These are phyloP conservation scores for Plectranthus barbatus DNA, from an alignment of 257 asterid species.

Conservation along the genomic window DNA sequence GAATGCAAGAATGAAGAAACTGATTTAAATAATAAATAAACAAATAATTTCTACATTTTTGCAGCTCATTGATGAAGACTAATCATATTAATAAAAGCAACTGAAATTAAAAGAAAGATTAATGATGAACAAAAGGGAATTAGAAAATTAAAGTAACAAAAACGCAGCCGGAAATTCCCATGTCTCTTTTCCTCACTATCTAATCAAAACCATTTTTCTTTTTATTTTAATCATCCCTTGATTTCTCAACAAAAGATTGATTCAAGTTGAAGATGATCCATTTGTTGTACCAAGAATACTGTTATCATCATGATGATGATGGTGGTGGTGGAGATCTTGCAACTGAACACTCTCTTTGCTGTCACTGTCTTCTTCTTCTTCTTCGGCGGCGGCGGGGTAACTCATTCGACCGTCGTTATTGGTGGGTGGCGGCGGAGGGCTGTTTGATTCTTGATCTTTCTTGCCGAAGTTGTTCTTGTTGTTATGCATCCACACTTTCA, in stretches of 20 bases:
- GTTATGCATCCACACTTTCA: constrained; percentile 91
- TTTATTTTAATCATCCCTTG: constrained; percentile 22
- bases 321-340: not conserved
- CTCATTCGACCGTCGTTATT: not conserved
- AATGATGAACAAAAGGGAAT: constrained; percentile 13
- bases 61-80: not conserved
- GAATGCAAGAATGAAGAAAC: not conserved
- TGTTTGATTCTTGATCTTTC: constrained; percentile 20
- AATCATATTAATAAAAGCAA: constrained; percentile 9
- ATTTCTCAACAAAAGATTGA: not conserved
- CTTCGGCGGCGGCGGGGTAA: not conserved
- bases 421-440: constrained; percentile 15
- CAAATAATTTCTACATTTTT: not conserved
- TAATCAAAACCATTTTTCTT: not conserved
- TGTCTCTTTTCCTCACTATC: not conserved
- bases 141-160: constrained; percentile 2
- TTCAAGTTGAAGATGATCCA: constrained; percentile 51
- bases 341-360: not conserved
- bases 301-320: not conserved
- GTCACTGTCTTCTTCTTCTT: constrained; percentile 1
- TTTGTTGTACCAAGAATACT: constrained; percentile 25
- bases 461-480: constrained; percentile 50
- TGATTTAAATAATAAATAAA: not conserved
- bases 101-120: constrained; percentile 16
- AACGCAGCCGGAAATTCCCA: not conserved